A percentile compares a stretch with the other conserved stretches of the same genome.
phyloP scores from a whole-genome alignment of 148 eudicot species.

The Fagopyrum tataricum region DNA sequence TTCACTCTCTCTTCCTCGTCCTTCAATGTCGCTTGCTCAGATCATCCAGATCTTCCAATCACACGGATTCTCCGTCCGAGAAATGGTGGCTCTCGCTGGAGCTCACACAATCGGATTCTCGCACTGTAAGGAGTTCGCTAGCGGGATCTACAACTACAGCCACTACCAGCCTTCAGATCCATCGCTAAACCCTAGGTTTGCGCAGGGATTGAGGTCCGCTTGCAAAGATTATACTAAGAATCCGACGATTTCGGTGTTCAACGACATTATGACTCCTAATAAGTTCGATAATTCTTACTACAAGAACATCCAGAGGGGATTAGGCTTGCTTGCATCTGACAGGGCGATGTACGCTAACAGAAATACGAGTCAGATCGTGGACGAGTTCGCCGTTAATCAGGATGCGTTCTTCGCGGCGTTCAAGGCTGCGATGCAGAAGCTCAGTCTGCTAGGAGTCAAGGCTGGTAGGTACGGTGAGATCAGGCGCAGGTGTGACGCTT shows the following conservation, averaged over 20 bases:
- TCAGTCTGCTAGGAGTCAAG: conserved; percentile 58
- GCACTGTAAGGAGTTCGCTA: conserved; percentile 39
- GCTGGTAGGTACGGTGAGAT: conserved; percentile 57
- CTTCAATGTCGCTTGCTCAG: conserved; percentile 20
- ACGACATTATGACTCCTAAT: conserved; percentile 40
- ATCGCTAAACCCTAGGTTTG: conserved; percentile 31
- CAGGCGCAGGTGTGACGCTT: conserved; percentile 71
- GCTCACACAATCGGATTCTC: conserved; percentile 53
- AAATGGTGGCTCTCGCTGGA: conserved; percentile 39
- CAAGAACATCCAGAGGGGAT: conserved; percentile 31
- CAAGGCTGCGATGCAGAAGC: conserved; percentile 63
- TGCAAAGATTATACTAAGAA: conserved; percentile 22
- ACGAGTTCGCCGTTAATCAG: conserved; percentile 39
- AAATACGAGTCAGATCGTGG: conserved; percentile 36
- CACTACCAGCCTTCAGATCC: conserved; percentile 21
- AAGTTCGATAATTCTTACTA: conserved; percentile 42
- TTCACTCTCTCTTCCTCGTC: conserved; percentile 20
- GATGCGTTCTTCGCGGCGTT: conserved; percentile 51
- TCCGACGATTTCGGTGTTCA: conserved; percentile 37
- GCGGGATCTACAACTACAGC: conserved; percentile 29
- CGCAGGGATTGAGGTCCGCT: conserved; percentile 26
- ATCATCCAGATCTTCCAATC: conserved; percentile 21
- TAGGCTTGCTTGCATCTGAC: conserved; percentile 36
- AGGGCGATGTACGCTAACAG: conserved; percentile 22
- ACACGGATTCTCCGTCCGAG: conserved; percentile 18